Percentiles rank a stretch among this genome's conserved stretches.
Conservation (phyloP, 805 yeast genomes). For the Spathaspora girioi region DNA sequence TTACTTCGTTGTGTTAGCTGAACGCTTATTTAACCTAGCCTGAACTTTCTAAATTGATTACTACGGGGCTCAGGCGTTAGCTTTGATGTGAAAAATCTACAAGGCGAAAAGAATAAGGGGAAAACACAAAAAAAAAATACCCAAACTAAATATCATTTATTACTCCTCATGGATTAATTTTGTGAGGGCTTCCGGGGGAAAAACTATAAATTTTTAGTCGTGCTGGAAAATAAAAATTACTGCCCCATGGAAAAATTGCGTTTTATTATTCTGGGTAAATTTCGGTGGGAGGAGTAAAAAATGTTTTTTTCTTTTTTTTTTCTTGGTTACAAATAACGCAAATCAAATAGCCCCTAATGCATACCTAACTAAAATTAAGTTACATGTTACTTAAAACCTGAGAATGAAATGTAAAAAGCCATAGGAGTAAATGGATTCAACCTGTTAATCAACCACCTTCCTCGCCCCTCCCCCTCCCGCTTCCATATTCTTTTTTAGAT, state of each 20-base stretch:
- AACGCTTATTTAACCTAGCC: too few species aligned
- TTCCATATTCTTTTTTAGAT: not conserved
- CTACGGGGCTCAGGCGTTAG: too few species aligned
- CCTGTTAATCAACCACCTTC: not conserved
- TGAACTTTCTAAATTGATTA: too few species aligned
- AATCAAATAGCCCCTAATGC: too few species aligned
- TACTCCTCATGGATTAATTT: not conserved
- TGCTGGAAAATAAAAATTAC: not conserved
- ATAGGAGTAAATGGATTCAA: not conserved
- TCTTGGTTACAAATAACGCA: too few species aligned
- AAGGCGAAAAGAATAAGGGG: not conserved
- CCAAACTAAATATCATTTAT: not conserved
- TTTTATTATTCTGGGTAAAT: not conserved
- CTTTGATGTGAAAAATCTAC: not conserved
- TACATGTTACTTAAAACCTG: too few species aligned
- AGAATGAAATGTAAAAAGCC: too few species aligned
- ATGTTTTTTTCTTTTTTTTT: too few species aligned
- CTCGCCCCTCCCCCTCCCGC: not conserved
- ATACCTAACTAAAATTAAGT: too few species aligned
- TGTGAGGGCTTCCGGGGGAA: not conserved
- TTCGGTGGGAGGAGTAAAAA: too few species aligned
- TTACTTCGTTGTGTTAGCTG: not conserved
- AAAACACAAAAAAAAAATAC: not conserved
- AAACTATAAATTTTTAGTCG: not conserved
- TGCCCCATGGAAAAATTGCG: not conserved